Evolutionary conservation across 345 rosid genomes (phyloP).

Genomic region (Leavenworthia alabamica): DNA sequence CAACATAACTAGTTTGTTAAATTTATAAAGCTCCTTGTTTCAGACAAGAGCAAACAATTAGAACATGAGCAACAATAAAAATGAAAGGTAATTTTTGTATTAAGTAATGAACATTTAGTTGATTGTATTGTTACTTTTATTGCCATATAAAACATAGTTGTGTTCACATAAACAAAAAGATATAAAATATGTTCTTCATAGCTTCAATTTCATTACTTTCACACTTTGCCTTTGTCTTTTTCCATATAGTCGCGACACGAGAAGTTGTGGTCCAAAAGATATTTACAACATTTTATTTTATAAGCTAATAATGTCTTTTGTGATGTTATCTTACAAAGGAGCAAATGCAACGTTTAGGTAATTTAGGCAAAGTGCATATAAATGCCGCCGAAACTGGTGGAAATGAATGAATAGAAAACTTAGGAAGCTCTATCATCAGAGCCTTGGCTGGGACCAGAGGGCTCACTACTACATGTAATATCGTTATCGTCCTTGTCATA

Average conservation of each 20-base stretch:
- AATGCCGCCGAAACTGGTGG: slow-evolving; percentile 30
- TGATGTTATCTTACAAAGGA: background rate
- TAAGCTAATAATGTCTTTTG: background rate
- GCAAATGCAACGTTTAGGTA: background rate
- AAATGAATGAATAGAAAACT: slow-evolving; percentile 14
- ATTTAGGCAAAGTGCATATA: background rate
- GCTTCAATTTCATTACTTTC: background rate
- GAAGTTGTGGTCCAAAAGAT: background rate
- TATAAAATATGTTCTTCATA: background rate
- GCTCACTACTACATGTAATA: slow-evolving; percentile 22
- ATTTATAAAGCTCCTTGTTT: background rate
- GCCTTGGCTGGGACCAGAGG: slow-evolving; percentile 1
- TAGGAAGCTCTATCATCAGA: background rate
- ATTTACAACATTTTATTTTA: background rate
- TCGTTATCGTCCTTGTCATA: slow-evolving; percentile 27
- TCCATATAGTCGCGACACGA: background rate
- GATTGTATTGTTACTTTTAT: background rate
- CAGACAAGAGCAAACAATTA: background rate
- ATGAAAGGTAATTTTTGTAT: background rate
- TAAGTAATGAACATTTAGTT: background rate
- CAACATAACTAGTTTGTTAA: background rate
- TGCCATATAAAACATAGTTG: background rate
- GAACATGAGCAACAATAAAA: background rate
- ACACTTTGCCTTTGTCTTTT: background rate
- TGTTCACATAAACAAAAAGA: background rate